Percentiles rank a stretch among this genome's conserved stretches.
Conservation (phyloP, 2,329 filamentous ascomycete species). For the Alternaria sp. region DNA sequence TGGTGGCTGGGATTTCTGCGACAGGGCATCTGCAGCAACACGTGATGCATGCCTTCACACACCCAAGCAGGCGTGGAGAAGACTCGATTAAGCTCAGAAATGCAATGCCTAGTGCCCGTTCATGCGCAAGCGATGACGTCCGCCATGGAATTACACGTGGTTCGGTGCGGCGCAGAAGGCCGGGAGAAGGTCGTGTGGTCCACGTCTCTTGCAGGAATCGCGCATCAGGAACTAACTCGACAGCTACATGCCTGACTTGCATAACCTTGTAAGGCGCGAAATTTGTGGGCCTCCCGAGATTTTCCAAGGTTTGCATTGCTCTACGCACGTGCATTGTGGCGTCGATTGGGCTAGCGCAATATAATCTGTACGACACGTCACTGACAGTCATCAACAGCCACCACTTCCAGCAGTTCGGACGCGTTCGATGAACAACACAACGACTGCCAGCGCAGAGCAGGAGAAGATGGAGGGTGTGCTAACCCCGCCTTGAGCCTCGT, state of each 20-base stretch:
- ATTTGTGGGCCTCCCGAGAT: conserved; percentile 13
- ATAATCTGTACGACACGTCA: conserved; percentile 34
- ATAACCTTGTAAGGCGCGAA: conserved; percentile 9
- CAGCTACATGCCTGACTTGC: conserved; percentile 12
- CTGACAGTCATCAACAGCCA: conserved; percentile 28
- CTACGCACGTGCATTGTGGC: conserved; percentile 19
- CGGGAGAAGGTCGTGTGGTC: conserved; percentile 8
- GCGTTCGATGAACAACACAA: conserved; percentile 38
- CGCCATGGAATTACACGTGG: conserved; percentile 8
- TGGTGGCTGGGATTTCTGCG: background rate
- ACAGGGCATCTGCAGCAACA: background rate
- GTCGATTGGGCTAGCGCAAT: conserved; percentile 23
- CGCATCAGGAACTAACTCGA: conserved; percentile 7
- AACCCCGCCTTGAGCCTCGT: conserved; percentile 29
- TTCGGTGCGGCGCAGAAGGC: conserved; percentile 10
- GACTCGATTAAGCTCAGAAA: background rate
- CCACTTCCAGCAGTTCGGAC: conserved; percentile 23
- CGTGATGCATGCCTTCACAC: conserved; percentile 15
- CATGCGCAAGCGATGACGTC: conserved; percentile 10
- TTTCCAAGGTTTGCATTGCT: conserved; percentile 12
- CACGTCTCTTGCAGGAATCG: conserved; percentile 6
- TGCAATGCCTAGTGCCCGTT: conserved; percentile 10
- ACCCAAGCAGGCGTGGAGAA: background rate
- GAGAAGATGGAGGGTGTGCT: conserved; percentile 27
- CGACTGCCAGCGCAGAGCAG: conserved; percentile 38